Evolutionary conservation across 2,329 filamentous ascomycete species (phyloP).

Genomic region (Ophiostoma piceae): DNA sequence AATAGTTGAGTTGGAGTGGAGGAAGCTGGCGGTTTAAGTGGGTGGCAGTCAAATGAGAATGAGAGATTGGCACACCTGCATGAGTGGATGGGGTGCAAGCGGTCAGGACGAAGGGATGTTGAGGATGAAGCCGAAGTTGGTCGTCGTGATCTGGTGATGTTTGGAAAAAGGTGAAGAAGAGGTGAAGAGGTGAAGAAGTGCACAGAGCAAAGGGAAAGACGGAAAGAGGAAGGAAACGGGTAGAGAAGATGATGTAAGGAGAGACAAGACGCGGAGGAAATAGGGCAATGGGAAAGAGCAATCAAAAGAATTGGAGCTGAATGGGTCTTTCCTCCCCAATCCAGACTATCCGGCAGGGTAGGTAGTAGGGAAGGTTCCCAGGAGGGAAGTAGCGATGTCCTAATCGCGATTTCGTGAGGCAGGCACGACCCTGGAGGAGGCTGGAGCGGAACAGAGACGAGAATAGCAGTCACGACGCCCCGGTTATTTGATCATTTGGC

Average conservation of each 20-base stretch:
- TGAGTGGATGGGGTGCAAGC: constrained; percentile 20
- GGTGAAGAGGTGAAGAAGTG: constrained; percentile 2
- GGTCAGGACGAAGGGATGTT: constrained; percentile 16
- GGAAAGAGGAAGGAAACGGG: neutral
- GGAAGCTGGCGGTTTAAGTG: constrained; percentile 11
- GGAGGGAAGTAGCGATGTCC: neutral
- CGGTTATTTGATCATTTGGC: neutral
- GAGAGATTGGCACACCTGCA: constrained; percentile 21
- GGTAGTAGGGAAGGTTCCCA: neutral
- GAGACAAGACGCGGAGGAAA: constrained; percentile 9
- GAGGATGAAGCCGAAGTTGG: neutral
- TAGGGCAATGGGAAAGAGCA: constrained; percentile 16
- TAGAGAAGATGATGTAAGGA: neutral
- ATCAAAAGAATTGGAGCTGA: constrained; percentile 16
- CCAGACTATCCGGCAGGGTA: constrained; percentile 12
- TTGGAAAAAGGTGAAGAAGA: neutral
- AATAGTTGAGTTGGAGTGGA: neutral
- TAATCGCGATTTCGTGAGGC: constrained; percentile 12
- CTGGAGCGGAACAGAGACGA: constrained; percentile 5
- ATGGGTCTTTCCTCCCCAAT: constrained; percentile 16
- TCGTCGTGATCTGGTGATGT: neutral
- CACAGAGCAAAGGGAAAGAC: neutral
- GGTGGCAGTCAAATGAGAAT: constrained; percentile 14
- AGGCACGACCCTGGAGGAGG: constrained; percentile 6
- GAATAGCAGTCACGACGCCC: neutral